phyloP scores from a whole-genome alignment of 2,329 filamentous ascomycete genomes.

The Pleoardoris graminearum region DNA sequence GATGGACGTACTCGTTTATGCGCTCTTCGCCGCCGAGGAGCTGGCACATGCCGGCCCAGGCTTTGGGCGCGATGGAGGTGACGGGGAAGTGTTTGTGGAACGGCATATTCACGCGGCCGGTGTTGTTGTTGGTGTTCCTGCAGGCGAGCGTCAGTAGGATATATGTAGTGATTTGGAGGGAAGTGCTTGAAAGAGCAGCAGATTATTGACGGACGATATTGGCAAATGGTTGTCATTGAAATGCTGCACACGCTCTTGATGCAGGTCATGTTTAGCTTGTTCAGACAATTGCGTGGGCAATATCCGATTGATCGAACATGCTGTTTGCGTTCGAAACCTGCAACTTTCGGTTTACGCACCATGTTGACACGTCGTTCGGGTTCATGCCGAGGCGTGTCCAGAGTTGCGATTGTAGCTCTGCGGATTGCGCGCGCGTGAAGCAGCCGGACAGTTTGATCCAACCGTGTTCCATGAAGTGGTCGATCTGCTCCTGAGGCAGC shows the following conservation, averaged over 20 bases:
- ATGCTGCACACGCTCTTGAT: no score
- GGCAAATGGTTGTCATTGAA: no score
- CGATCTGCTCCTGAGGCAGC: constrained; percentile 53
- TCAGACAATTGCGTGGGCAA: no score
- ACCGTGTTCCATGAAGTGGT: constrained; percentile 60
- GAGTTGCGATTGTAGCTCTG: constrained; percentile 54
- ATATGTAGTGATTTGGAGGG: no score
- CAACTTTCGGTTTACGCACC: no score
- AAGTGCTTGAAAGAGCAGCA: not conserved
- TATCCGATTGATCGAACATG: no score
- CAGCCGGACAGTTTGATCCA: constrained; percentile 59
- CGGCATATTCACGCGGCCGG: constrained; percentile 65
- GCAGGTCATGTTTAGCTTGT: not conserved
- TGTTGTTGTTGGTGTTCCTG: constrained; percentile 48
- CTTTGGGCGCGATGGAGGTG: constrained; percentile 63
- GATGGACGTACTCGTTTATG: constrained; percentile 21
- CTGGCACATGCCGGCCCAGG: constrained; percentile 68
- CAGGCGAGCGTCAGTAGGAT: no score
- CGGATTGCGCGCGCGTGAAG: constrained; percentile 55
- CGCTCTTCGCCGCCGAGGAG: constrained; percentile 63
- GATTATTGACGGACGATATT: not conserved
- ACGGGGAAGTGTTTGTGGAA: constrained; percentile 59
- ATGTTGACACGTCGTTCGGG: constrained; percentile 65
- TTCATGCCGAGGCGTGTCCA: constrained; percentile 70
- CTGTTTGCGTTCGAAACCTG: no score